These are phyloP conservation scores for Alternaria triticina DNA, from an alignment of 2,329 filamentous ascomycete genomes.

Conservation along the genomic window DNA sequence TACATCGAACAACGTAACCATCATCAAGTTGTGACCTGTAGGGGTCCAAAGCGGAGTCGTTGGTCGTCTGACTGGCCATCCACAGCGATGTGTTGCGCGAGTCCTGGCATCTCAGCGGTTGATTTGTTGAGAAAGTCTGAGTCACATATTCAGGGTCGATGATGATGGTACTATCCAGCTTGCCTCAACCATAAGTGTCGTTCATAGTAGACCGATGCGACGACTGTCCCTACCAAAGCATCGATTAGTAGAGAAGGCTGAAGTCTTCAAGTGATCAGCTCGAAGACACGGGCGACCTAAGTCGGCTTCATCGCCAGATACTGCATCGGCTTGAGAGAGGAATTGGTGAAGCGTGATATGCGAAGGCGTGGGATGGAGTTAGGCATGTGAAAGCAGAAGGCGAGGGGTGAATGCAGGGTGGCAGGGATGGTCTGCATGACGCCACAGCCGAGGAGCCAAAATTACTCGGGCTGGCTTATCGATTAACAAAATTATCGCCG, in stretches of 20 bases:
- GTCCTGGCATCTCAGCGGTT: neutral
- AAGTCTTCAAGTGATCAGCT: neutral
- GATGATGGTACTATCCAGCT: neutral
- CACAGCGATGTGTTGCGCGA: neutral
- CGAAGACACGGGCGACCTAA: too few relatives aligned
- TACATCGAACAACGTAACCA: neutral
- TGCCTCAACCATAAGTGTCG: neutral
- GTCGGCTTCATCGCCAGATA: too few relatives aligned
- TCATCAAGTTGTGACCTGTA: neutral
- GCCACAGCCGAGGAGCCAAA: constrained; percentile 26
- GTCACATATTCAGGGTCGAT: neutral
- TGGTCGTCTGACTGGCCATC: neutral
- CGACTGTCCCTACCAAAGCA: neutral
- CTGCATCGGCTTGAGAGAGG: too few relatives aligned
- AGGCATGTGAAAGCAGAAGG: neutral
- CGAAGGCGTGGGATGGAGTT: too few relatives aligned
- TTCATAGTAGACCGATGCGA: neutral
- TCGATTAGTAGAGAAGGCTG: neutral
- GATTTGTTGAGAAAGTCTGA: neutral
- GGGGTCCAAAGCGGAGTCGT: neutral
- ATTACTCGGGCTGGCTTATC: constrained; percentile 11
- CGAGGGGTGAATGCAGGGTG: neutral
- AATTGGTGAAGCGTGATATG: too few relatives aligned
- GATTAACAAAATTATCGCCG: constrained; percentile 32
- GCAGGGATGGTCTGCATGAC: constrained; percentile 12